A percentile compares a stretch with the other conserved stretches of the same genome.
These are phyloP conservation scores for Haberlea rhodopensis DNA, from an alignment of 257 asterid genomes.

Conservation along the genomic window DNA sequence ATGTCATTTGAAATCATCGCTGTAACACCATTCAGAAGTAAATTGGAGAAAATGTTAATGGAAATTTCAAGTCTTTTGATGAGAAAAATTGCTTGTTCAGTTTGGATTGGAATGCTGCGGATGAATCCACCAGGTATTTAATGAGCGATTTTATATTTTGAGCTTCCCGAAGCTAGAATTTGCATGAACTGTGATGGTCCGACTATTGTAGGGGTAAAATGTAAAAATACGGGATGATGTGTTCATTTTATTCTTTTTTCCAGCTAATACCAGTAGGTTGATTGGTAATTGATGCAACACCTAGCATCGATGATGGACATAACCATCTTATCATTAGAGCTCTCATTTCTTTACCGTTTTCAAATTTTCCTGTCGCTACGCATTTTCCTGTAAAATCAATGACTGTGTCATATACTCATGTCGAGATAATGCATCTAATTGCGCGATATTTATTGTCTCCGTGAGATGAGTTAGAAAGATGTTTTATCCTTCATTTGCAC, in stretches of 20 bases:
- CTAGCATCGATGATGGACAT: background rate
- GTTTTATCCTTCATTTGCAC: background rate
- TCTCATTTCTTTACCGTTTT: slow-evolving; percentile 8
- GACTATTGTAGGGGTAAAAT: background rate
- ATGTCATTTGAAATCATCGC: background rate
- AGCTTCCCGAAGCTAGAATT: background rate
- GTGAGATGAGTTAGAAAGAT: background rate
- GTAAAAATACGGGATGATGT: no score
- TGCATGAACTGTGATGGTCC: background rate
- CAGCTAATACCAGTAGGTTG: no score
- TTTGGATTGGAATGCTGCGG: background rate
- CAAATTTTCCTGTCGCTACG: background rate
- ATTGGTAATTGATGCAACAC: background rate
- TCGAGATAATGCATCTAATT: no score
- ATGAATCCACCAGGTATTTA: slow-evolving; percentile 1
- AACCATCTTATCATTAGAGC: background rate
- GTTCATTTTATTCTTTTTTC: no score
- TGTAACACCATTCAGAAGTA: background rate
- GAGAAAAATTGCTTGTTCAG: background rate
- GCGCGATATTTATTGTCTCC: no score
- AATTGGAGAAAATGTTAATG: background rate
- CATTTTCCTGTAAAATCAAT: background rate
- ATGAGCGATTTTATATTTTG: background rate
- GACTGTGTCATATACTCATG: background rate
- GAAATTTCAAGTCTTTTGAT: background rate